Conservation (phyloP, 2,329 filamentous ascomycete species). For the Penicillium aurantiogriseum region DNA sequence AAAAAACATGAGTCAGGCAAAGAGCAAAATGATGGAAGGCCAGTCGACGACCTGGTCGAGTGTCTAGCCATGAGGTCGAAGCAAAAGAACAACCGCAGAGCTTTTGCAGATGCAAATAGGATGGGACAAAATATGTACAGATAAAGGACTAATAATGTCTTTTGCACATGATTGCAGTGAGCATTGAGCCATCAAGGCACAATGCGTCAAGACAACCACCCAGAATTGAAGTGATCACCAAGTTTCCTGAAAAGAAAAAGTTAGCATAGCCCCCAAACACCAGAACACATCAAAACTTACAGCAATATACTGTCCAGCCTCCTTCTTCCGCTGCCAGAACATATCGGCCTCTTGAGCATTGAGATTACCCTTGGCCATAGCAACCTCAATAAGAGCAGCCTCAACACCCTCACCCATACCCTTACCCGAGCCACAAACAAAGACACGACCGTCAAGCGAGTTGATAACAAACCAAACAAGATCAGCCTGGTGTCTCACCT, state of each 20-base stretch:
- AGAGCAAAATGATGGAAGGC: neutral
- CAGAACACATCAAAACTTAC: conserved; percentile 41
- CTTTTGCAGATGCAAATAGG: neutral
- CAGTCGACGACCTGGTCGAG: neutral
- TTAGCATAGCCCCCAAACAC: neutral
- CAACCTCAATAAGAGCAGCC: conserved; percentile 79
- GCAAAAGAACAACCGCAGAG: neutral
- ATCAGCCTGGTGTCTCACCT: conserved; percentile 85
- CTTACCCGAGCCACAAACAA: conserved; percentile 91
- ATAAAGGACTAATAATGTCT: neutral
- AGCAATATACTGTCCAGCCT: conserved; percentile 91
- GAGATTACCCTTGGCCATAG: conserved; percentile 88
- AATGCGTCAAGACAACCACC: neutral
- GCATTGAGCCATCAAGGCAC: neutral
- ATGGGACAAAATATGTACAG: neutral
- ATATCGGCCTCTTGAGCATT: conserved; percentile 75
- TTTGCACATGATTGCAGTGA: neutral
- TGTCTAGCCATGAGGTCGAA: neutral
- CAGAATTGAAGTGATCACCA: conserved; percentile 27
- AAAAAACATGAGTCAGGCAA: conserved; percentile 14
- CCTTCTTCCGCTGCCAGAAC: conserved; percentile 91
- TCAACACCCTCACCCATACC: conserved; percentile 98
- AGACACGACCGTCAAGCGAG: conserved; percentile 89
- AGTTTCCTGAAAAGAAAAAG: conserved; percentile 30
- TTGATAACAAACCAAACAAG: conserved; percentile 99